These are phyloP conservation scores for Verticillium longisporum DNA, from an alignment of 2,329 filamentous ascomycete genomes.

Conservation along the genomic window DNA sequence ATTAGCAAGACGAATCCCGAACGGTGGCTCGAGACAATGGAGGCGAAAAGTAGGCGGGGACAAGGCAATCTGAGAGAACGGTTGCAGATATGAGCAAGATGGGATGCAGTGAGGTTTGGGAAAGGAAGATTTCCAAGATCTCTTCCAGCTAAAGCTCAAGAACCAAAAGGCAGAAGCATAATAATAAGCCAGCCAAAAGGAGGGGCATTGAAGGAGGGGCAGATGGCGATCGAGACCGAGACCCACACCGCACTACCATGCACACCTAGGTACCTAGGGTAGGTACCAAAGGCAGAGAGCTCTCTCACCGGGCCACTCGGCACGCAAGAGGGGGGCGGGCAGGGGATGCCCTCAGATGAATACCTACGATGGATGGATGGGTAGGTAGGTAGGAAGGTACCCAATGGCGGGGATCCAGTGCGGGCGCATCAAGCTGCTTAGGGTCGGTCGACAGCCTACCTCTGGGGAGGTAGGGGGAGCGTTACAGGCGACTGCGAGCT, in stretches of 20 bases:
- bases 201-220: background rate
- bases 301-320: background rate
- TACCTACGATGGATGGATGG: background rate
- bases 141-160: too few species aligned
- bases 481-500: background rate
- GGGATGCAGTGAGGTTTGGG: background rate
- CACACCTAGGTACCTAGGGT: too few species aligned
- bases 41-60: background rate
- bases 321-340: background rate
- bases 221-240: background rate
- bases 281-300: too few species aligned
- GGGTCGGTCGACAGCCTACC: too few species aligned
- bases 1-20: slow-evolving; percentile 3
- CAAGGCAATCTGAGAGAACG: background rate
- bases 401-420: background rate
- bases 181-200: background rate
- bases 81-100: too few species aligned
- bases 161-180: background rate
- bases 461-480: background rate
- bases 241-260: background rate
- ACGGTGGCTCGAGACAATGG: background rate
- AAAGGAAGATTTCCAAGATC: too few species aligned
- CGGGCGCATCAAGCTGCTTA: too few species aligned
- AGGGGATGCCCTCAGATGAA: too few species aligned
- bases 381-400: too few species aligned